Evolutionary conservation across 768 basidiomycete species (phyloP).

Genomic region (Gautieria morchelliformis): DNA sequence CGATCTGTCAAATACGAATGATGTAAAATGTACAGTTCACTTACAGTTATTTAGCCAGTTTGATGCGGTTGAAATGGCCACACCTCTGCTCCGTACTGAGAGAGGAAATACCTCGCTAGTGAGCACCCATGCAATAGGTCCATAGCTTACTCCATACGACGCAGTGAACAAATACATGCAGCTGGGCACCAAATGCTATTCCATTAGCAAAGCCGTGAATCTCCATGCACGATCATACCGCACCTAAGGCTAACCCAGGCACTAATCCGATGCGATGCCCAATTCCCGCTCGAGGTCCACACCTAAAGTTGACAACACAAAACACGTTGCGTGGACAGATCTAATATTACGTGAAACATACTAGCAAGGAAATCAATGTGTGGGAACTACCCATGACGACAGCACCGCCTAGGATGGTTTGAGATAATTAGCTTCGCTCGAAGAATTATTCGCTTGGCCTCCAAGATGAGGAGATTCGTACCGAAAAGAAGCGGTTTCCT

Average conservation of each 20-base stretch:
- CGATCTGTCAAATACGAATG: background rate
- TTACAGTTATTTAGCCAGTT: constrained; percentile 79
- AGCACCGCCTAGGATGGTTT: constrained; percentile 37
- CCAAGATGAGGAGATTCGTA: constrained; percentile 12
- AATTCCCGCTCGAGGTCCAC: constrained; percentile 30
- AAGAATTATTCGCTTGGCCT: background rate
- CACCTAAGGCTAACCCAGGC: constrained; percentile 66
- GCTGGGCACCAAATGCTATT: constrained; percentile 21
- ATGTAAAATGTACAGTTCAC: constrained; percentile 12
- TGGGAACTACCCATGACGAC: constrained; percentile 57
- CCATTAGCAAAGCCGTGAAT: background rate
- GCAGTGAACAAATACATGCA: constrained; percentile 68
- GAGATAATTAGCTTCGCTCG: background rate
- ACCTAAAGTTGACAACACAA: constrained; percentile 4
- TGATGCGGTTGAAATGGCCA: constrained; percentile 75
- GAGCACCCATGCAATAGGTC: constrained; percentile 77
- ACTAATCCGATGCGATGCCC: constrained; percentile 45
- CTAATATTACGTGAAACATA: constrained; percentile 19
- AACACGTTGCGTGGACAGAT: background rate
- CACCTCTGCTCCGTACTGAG: constrained; percentile 72
- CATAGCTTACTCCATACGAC: constrained; percentile 68
- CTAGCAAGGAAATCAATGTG: constrained; percentile 53
- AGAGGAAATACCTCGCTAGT: constrained; percentile 78
- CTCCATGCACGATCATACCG: constrained; percentile 15
- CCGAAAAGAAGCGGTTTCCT: constrained; percentile 54